phyloP scores from a whole-genome alignment of 1,284 basidiomycete species.

The Pulchroboletus neoregius region DNA sequence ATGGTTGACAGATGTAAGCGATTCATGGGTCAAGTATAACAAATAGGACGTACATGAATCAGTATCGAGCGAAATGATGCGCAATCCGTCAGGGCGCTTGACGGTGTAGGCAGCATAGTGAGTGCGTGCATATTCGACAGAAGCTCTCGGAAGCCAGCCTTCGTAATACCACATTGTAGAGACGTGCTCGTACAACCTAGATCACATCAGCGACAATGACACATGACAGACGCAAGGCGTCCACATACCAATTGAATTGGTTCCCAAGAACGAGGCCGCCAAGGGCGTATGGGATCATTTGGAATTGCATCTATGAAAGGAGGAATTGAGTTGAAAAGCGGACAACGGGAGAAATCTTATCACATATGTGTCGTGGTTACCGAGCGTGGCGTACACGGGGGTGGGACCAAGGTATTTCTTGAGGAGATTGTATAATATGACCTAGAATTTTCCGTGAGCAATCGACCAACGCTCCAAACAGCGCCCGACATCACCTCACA shows the following conservation, averaged over 20 bases:
- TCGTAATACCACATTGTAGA: slow-evolving; percentile 65
- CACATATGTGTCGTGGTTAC: slow-evolving; percentile 73
- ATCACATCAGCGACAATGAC: not conserved
- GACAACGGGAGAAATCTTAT: not conserved
- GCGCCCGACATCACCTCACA: slow-evolving; percentile 34
- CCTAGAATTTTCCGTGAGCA: slow-evolving; percentile 34
- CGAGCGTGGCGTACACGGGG: slow-evolving; percentile 65
- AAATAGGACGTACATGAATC: slow-evolving; percentile 50
- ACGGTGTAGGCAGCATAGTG: slow-evolving; percentile 76
- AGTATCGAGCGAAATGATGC: slow-evolving; percentile 74
- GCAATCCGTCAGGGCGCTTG: slow-evolving; percentile 58
- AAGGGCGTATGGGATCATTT: slow-evolving; percentile 57
- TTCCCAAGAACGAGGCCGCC: slow-evolving; percentile 44
- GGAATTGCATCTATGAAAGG: slow-evolving; percentile 47
- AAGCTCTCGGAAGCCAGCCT: slow-evolving; percentile 60
- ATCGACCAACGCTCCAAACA: not conserved
- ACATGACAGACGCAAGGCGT: not conserved
- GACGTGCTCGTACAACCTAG: slow-evolving; percentile 72
- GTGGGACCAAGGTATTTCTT: slow-evolving; percentile 54
- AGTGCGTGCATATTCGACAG: slow-evolving; percentile 54
- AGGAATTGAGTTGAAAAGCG: not conserved
- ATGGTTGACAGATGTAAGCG: not conserved
- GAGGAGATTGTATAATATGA: slow-evolving; percentile 59
- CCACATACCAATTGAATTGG: slow-evolving; percentile 61
- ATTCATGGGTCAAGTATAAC: not conserved